These are phyloP conservation scores for Lachnellula arida DNA, from an alignment of 2,329 filamentous ascomycete genomes.

Conservation along the genomic window DNA sequence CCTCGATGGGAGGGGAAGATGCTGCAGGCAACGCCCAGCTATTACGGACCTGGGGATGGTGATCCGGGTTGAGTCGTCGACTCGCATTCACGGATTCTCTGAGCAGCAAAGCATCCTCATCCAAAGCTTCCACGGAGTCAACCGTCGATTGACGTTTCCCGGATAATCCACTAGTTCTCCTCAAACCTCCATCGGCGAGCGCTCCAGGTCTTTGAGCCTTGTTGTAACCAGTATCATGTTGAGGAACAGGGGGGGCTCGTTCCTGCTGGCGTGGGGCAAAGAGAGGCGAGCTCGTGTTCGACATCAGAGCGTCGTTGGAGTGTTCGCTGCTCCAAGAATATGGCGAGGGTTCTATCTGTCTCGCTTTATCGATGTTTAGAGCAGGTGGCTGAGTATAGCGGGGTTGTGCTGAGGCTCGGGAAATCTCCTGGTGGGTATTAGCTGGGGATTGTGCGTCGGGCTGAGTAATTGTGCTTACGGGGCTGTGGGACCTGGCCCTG, in stretches of 20 bases:
- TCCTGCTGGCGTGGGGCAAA: slow-evolving; percentile 9
- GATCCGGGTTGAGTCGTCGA: slow-evolving; percentile 22
- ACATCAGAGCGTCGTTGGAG: slow-evolving; percentile 30
- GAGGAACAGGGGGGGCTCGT: slow-evolving; percentile 23
- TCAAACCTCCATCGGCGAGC: slow-evolving; percentile 20
- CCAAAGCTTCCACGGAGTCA: slow-evolving; percentile 24
- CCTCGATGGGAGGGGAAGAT: slow-evolving; percentile 16
- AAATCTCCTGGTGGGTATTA: slow-evolving; percentile 20
- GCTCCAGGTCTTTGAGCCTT: slow-evolving; percentile 17
- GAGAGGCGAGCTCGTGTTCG: slow-evolving; percentile 24
- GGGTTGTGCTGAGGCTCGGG: slow-evolving; percentile 16
- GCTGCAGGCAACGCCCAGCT: slow-evolving; percentile 26
- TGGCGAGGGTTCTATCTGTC: slow-evolving; percentile 24
- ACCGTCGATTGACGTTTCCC: slow-evolving; percentile 26
- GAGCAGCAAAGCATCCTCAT: slow-evolving; percentile 32
- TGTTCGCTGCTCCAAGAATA: slow-evolving; percentile 30
- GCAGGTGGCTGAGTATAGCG: slow-evolving; percentile 25
- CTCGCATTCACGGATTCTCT: slow-evolving; percentile 30
- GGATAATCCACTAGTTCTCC: slow-evolving; percentile 28
- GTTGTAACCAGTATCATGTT: slow-evolving; percentile 12
- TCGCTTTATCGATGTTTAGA: slow-evolving; percentile 27
- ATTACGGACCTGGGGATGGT: slow-evolving; percentile 20
- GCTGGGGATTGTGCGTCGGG: neutral
- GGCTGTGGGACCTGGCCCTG: slow-evolving; percentile 24
- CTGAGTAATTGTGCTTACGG: slow-evolving; percentile 20